These are phyloP conservation scores for Heliamphora pulchella DNA, from an alignment of 179 eudicot species.

Conservation along the genomic window DNA sequence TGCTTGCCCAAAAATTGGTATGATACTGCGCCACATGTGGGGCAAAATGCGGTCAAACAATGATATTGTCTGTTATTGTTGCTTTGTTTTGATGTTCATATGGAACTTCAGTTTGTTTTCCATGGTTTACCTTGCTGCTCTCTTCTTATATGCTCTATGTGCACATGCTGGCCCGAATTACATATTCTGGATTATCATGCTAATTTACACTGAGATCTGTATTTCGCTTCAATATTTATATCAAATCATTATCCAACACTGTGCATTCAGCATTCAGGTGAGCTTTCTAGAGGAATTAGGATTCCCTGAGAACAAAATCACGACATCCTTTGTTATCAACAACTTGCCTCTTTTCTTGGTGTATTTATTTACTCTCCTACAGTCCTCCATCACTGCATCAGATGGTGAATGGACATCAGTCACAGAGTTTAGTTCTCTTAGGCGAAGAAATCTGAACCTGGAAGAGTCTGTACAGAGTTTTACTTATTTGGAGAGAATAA, in stretches of 20 bases:
- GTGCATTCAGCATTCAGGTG: constrained; percentile 60
- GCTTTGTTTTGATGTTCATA: constrained; percentile 78
- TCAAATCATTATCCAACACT: constrained; percentile 92
- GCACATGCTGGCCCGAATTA: constrained; percentile 78
- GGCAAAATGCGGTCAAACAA: constrained; percentile 91
- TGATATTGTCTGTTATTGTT: constrained; percentile 89
- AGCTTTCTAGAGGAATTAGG: constrained; percentile 60
- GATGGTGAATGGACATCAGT: constrained; percentile 78
- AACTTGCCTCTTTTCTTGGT: constrained; percentile 74
- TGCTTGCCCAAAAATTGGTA: constrained; percentile 61
- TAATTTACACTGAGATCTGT: constrained; percentile 78
- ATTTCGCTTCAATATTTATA: constrained; percentile 79
- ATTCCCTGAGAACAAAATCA: constrained; percentile 61
- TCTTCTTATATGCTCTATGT: constrained; percentile 92
- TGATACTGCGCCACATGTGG: constrained; percentile 76
- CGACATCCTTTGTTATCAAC: constrained; percentile 83
- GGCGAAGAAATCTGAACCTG: constrained; percentile 27
- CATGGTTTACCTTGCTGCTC: constrained; percentile 86
- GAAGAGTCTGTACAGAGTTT: constrained; percentile 30
- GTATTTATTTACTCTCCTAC: constrained; percentile 84
- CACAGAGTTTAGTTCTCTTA: constrained; percentile 33
- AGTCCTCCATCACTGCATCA: constrained; percentile 89
- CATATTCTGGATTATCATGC: constrained; percentile 84
- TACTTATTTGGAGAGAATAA: constrained; percentile 47
- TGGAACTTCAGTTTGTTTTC: constrained; percentile 98